These are phyloP conservation scores for Arabidopsis suecica DNA, from an alignment of 345 rosid species.

Conservation along the genomic window DNA sequence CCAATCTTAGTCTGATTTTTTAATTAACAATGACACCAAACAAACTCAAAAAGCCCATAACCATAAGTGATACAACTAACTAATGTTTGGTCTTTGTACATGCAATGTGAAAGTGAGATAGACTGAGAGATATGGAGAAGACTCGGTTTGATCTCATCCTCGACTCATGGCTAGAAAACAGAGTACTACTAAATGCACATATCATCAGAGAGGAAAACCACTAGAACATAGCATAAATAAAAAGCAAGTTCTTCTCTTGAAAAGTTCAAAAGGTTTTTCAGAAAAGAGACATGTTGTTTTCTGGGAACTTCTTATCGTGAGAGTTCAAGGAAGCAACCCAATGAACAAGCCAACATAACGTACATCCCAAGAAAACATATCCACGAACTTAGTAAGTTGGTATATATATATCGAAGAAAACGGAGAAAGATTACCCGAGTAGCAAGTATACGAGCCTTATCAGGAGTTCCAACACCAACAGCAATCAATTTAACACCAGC, in stretches of 20 bases:
- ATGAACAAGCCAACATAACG: neutral
- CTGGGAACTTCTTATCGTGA: neutral
- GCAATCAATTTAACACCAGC: slow-evolving; percentile 87
- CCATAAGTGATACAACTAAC: neutral
- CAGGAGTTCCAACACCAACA: slow-evolving; percentile 84
- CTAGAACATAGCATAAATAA: neutral
- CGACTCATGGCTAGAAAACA: neutral
- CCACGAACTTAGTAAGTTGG: neutral
- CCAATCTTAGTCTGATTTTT: too few species aligned
- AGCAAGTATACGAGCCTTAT: slow-evolving; percentile 73
- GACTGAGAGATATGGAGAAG: neutral
- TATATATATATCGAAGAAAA: neutral
- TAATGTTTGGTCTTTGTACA: neutral
- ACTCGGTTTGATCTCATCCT: neutral
- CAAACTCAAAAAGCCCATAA: neutral
- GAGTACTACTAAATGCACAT: neutral
- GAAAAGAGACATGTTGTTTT: neutral
- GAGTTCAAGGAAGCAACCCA: too few species aligned
- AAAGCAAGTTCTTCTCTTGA: too few species aligned
- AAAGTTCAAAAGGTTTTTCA: neutral
- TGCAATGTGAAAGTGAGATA: neutral
- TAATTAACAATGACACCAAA: too few species aligned
- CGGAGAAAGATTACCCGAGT: slow-evolving; percentile 53
- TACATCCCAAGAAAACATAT: neutral
- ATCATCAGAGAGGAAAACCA: neutral